These are phyloP conservation scores for Melocanna baccifera DNA, from an alignment of 176 grass and related monocot genomes.

Conservation along the genomic window DNA sequence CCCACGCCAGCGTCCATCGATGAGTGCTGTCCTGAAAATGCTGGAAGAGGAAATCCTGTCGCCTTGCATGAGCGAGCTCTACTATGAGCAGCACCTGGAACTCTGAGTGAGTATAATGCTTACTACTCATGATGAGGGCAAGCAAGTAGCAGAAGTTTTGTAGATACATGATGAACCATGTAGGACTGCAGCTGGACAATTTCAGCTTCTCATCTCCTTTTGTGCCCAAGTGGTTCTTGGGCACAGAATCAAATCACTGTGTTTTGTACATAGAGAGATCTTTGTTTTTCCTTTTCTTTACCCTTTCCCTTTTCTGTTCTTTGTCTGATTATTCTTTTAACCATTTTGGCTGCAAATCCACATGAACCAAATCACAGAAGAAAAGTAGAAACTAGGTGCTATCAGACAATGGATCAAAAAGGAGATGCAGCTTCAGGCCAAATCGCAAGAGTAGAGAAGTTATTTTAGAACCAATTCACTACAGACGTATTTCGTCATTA, in stretches of 20 bases:
- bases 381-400: background rate
- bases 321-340: background rate
- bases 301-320: background rate
- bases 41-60: conserved; percentile 95
- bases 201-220: background rate
- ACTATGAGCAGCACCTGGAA: conserved; percentile 70
- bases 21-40: conserved; percentile 85
- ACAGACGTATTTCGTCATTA: background rate
- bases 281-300: background rate
- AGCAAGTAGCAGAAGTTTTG: conserved; percentile 15
- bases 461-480: background rate
- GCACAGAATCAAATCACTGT: conserved; percentile 7
- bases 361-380: background rate
- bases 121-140: background rate
- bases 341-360: background rate
- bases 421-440: background rate
- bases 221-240: conserved; percentile 33
- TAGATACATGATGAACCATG: conserved; percentile 32
- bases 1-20: conserved; percentile 60
- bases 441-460: background rate
- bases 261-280: conserved; percentile 25
- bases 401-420: background rate
- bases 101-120: conserved; percentile 32
- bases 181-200: conserved; percentile 28
- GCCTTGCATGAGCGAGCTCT: conserved; percentile 69